Percentiles rank a stretch among this genome's conserved stretches.
These are phyloP conservation scores for Berberis vulgaris DNA, from an alignment of 164 flowering plant genomes.

Conservation along the genomic window DNA sequence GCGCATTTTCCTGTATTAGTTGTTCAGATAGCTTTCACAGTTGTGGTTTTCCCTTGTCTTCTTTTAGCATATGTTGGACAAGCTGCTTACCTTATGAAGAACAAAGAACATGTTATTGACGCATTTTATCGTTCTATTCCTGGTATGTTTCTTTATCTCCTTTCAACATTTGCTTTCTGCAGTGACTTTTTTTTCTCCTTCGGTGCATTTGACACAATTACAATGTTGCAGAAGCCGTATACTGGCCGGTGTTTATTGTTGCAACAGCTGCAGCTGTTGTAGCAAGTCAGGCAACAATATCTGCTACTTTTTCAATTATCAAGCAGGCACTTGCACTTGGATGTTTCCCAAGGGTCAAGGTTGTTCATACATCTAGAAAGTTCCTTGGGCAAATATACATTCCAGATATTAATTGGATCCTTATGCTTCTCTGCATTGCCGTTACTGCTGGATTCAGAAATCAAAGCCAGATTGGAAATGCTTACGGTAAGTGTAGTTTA, in stretches of 20 bases:
- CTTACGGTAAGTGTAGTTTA: conserved; percentile 52
- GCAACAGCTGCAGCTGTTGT: conserved; percentile 84
- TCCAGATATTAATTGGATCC: conserved; percentile 89
- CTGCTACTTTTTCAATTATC: conserved; percentile 83
- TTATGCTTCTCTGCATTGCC: conserved; percentile 78
- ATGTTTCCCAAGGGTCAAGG: conserved; percentile 88
- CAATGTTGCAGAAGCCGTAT: conserved; percentile 49
- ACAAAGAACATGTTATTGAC: conserved; percentile 53
- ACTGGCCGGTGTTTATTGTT: conserved; percentile 80
- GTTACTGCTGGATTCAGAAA: conserved; percentile 80
- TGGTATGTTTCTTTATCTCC: conserved; percentile 29
- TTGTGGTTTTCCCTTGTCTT: conserved; percentile 90
- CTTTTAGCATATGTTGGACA: conserved; percentile 90
- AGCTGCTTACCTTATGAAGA: conserved; percentile 78
- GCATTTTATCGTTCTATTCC: conserved; percentile 94
- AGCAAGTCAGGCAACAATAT: conserved; percentile 88
- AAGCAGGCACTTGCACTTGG: conserved; percentile 90
- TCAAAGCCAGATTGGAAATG: conserved; percentile 84
- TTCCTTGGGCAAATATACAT: conserved; percentile 77
- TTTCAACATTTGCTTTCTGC: not conserved
- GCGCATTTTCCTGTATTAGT: conserved; percentile 84
- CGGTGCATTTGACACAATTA: not conserved
- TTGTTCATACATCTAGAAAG: conserved; percentile 72
- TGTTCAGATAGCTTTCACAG: conserved; percentile 84
- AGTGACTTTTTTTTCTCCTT: not conserved